phyloP scores from a whole-genome alignment of 768 basidiomycete genomes.

The Pulveroboletus sp. region DNA sequence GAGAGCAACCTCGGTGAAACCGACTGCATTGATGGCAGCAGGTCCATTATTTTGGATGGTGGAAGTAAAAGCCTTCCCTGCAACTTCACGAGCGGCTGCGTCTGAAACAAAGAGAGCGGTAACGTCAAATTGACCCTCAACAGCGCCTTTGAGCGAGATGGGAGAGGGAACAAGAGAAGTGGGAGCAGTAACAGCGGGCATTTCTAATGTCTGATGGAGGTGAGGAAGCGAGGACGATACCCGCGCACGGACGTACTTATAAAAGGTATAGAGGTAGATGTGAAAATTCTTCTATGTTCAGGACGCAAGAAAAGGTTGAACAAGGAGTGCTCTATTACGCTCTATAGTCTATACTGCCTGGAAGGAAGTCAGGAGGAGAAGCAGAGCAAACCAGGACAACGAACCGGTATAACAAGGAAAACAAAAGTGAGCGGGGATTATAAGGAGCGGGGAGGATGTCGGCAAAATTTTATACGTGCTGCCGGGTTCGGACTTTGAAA shows the following conservation, averaged over 20 bases:
- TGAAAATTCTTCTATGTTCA: conserved; percentile 33
- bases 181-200: conserved; percentile 77
- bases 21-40: conserved; percentile 61
- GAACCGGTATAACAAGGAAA: conserved; percentile 31
- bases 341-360: conserved; percentile 43
- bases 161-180: conserved; percentile 53
- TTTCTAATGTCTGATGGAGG: conserved; percentile 49
- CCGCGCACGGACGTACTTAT: conserved; percentile 38
- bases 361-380: conserved; percentile 3
- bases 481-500: conserved; percentile 31
- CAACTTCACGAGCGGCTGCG: conserved; percentile 73
- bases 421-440: conserved; percentile 32
- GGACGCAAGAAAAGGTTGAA: conserved; percentile 20
- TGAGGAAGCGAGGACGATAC: not conserved
- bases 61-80: conserved; percentile 65
- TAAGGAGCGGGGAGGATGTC: conserved; percentile 8
- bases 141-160: conserved; percentile 68
- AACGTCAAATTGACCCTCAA: conserved; percentile 64
- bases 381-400: not conserved
- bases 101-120: conserved; percentile 78
- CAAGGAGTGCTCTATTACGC: conserved; percentile 51
- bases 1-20: conserved; percentile 67
- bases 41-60: conserved; percentile 83
- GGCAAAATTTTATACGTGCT: conserved; percentile 14
- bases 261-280: conserved; percentile 30